phyloP scores from a whole-genome alignment of 345 rosid species.

The Geranium rotundifolium region DNA sequence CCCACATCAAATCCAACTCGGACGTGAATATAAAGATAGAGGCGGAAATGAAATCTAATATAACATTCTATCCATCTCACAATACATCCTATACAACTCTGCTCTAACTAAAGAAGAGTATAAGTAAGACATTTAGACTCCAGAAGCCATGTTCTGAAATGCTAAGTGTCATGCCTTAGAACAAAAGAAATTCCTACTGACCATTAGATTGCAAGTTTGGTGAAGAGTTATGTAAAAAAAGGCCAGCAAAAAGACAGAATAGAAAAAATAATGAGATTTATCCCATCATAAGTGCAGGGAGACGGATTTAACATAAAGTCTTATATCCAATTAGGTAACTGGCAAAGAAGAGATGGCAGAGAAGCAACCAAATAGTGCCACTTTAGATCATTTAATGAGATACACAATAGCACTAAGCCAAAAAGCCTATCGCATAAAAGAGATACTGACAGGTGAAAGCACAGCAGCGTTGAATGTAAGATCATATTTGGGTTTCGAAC shows the following conservation, averaged over 20 bases:
- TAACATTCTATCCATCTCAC: background rate
- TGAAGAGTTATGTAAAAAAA: too few species aligned
- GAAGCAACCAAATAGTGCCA: background rate
- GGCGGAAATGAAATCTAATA: too few species aligned
- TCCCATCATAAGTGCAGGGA: too few species aligned
- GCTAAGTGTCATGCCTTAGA: too few species aligned
- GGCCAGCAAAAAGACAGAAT: background rate
- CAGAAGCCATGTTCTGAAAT: too few species aligned
- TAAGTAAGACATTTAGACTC: too few species aligned
- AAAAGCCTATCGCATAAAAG: conserved; percentile 6
- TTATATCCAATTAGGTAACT: too few species aligned
- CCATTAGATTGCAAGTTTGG: too few species aligned
- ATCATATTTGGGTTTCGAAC: conserved; percentile 38
- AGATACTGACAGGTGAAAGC: conserved; percentile 29
- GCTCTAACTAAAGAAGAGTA: too few species aligned
- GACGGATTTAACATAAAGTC: too few species aligned
- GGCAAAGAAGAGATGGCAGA: background rate
- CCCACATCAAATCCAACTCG: background rate
- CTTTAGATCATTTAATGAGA: background rate
- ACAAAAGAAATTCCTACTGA: too few species aligned
- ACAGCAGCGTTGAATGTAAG: conserved; percentile 20
- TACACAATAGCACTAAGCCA: background rate
- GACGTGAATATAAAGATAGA: background rate
- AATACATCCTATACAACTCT: too few species aligned
- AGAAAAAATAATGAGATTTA: background rate